Percentiles rank a stretch among this genome's conserved stretches.
phyloP scores from a whole-genome alignment of 306 rosid species.

The Glycine tomentella region DNA sequence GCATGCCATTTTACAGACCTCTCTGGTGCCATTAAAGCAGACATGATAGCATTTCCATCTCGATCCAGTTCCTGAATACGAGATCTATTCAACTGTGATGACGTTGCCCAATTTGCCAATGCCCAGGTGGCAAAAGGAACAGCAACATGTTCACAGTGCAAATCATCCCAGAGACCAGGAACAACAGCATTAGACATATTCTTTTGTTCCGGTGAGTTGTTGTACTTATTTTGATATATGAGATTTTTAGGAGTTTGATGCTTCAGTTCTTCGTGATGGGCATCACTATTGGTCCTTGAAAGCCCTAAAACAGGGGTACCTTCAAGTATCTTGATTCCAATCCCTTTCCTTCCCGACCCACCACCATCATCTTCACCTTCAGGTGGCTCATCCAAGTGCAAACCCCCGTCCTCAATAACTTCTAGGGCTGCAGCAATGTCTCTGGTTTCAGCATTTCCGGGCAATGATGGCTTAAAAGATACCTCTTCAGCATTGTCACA shows the following conservation, averaged over 20 bases:
- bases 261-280: conserved; percentile 48
- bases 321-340: conserved; percentile 88
- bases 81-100: conserved; percentile 78
- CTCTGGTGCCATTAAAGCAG: conserved; percentile 93
- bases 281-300: conserved; percentile 59
- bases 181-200: conserved; percentile 69
- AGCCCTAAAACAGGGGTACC: conserved; percentile 84
- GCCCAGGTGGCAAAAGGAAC: conserved; percentile 99
- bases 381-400: conserved; percentile 76
- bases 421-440: conserved; percentile 91
- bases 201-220: conserved; percentile 44
- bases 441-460: conserved; percentile 78
- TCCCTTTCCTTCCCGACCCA: conserved; percentile 71
- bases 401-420: conserved; percentile 90
- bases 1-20: conserved; percentile 99
- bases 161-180: conserved; percentile 99
- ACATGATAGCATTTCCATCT: conserved; percentile 89
- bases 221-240: conserved; percentile 56
- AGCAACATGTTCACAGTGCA: conserved; percentile 91
- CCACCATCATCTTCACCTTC: conserved; percentile 67
- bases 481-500: conserved; percentile 70
- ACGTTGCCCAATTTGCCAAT: conserved; percentile 89
- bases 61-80: conserved; percentile 84
- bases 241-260: conserved; percentile 41
- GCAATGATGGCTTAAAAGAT: conserved; percentile 74